Evolutionary conservation across 2,329 filamentous ascomycete genomes (phyloP), one percentile per base, ranked within the genome.

Genomic region (Stachybotrys elegans): DNA sequence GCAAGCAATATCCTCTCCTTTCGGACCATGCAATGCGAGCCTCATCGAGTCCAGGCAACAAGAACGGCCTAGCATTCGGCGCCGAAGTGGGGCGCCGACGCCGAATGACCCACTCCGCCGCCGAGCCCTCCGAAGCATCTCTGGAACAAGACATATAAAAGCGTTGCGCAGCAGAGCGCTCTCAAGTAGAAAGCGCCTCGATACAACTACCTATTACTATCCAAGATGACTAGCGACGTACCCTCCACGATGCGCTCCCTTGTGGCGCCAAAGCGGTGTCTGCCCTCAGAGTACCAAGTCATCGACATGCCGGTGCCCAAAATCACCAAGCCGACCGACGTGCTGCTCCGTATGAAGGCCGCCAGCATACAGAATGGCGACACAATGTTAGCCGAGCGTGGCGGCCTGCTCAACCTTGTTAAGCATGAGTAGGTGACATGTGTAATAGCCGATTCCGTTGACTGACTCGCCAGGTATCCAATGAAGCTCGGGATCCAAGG

Each of bases 171-270:
- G 11, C 25, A 29, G 11, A 29, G 25, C 25, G 11, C 25, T 12
- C 11, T 11, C 5, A 12, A 5, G 25, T 21, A 22, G 29, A 37
- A n/a, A 9, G 20, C 3, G 17, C 6, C 13, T 0, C 36, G 22
- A 19, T n/a, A n/a, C 42, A 16, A n/a, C 21, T 16, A 12, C n/a
- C 3, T 4, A 12, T 9, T n/a, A 4, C 5, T 12, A 3, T 35
- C 29, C 38, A 51, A 36, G 13, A 67, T 66, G 63, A 34, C 51
- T 2, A 42, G 14, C n/a, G 14, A 51, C 14, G 29, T 68, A 38
- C 61, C 66, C n/a, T 34, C 48, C 5, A 70, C 61, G 2, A 73
- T 71, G 67, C 67, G 69, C 47, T 63, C 69, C 6, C 62, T 75
- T 29, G 63, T 68, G 13, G 67, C 68, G 22, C 65, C 59, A 0